A percentile compares a stretch with the other conserved stretches of the same genome.
Evolutionary conservation across 1,284 basidiomycete genomes (phyloP).

Genomic region (Lentinula novae-zelandiae): DNA sequence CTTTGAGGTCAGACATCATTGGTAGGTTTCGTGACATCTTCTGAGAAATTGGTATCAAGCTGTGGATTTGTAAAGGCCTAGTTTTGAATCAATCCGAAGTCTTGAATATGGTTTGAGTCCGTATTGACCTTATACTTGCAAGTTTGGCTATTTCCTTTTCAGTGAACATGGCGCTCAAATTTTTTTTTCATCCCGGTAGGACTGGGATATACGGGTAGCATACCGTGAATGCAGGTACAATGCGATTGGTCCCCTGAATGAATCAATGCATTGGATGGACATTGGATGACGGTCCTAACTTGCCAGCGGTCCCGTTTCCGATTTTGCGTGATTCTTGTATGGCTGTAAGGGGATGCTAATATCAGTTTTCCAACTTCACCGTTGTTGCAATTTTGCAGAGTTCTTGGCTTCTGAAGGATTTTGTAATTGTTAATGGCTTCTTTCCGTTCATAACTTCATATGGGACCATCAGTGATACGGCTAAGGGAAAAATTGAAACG

Average conservation of each 20-base stretch:
- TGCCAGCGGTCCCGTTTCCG: background rate
- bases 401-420: background rate
- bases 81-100: background rate
- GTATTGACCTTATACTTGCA: background rate
- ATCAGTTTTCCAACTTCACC: too few species aligned
- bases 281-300: background rate
- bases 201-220: background rate
- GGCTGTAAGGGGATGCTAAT: background rate
- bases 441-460: too few species aligned
- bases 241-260: background rate
- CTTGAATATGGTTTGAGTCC: background rate
- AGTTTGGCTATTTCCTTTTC: background rate
- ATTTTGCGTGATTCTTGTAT: background rate
- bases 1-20: constrained; percentile 33
- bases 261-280: background rate
- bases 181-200: background rate
- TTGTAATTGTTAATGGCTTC: too few species aligned
- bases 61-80: background rate
- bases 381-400: background rate
- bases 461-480: too few species aligned
- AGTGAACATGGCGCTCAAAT: background rate
- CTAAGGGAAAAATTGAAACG: too few species aligned
- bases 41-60: background rate
- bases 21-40: background rate
- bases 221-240: background rate